phyloP scores from a whole-genome alignment of 2,329 filamentous ascomycete genomes.

The Talaromyces rugulosus region DNA sequence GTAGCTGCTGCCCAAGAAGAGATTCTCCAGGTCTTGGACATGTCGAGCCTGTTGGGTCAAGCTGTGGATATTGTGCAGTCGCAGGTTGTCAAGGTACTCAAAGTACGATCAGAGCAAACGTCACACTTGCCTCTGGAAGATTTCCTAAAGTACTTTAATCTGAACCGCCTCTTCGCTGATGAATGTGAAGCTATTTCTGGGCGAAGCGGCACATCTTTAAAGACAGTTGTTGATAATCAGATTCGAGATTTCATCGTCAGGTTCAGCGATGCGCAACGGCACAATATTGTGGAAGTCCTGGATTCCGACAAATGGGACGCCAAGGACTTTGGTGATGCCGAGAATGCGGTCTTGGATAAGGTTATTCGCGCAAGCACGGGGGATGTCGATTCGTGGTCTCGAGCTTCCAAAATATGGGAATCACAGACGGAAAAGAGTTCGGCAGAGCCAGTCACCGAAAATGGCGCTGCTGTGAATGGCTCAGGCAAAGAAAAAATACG shows the following conservation, averaged over 20 bases:
- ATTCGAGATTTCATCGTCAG: slow-evolving; percentile 59
- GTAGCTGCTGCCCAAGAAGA: slow-evolving; percentile 49
- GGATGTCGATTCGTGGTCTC: slow-evolving; percentile 54
- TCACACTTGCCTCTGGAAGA: slow-evolving; percentile 51
- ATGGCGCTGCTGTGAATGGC: slow-evolving; percentile 34
- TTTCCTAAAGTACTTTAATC: slow-evolving; percentile 59
- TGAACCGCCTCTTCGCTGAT: slow-evolving; percentile 62
- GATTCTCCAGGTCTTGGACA: slow-evolving; percentile 59
- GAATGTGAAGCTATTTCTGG: slow-evolving; percentile 65
- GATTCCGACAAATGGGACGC: slow-evolving; percentile 63
- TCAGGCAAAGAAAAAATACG: slow-evolving; percentile 60
- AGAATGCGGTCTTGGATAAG: slow-evolving; percentile 48
- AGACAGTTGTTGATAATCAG: slow-evolving; percentile 59
- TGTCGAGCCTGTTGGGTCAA: slow-evolving; percentile 62
- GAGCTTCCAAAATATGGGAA: slow-evolving; percentile 48
- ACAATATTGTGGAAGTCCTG: slow-evolving; percentile 54
- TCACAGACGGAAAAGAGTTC: slow-evolving; percentile 28
- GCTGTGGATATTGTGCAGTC: slow-evolving; percentile 64
- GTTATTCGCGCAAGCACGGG: slow-evolving; percentile 57
- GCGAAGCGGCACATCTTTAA: slow-evolving; percentile 55
- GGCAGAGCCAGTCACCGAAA: slow-evolving; percentile 27
- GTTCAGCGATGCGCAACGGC: slow-evolving; percentile 54
- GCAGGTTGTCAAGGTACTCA: slow-evolving; percentile 61
- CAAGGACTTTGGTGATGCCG: slow-evolving; percentile 55
- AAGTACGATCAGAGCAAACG: slow-evolving; percentile 59